Evolutionary conservation across 768 basidiomycete genomes (phyloP), one percentile per base, ranked within the genome.

Genomic region (Termitomyces eurrhizus): DNA sequence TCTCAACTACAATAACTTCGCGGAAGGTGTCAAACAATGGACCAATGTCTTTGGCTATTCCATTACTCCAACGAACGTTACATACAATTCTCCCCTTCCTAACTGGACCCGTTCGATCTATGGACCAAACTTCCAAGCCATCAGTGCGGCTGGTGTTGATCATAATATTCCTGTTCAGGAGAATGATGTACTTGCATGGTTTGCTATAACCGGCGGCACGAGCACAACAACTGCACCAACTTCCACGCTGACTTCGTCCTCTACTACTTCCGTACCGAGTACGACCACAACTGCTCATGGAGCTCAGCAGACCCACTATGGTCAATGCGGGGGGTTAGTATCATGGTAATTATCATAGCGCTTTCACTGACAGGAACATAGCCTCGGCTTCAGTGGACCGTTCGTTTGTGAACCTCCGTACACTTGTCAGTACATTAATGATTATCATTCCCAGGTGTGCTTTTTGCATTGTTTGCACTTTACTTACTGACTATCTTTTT

Each of bases 21-120:
- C 63, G 29, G 79, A 84, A 68, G 80, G 76, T 54, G 73, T 84
- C 66, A 81, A 82, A 66, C 75, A 84, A 65, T 84, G 83, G 83
- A 82, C 81, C 26, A 82, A 80, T 62, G 74, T 85, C 44, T 81
- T 83, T 62, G 78, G 78, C 4, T 74, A 77, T 64, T 74, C 72
- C 61, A 65, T 65, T 35, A 81, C 79, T 7, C 75, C 82, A 1
- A 68, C 71, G 5, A 68, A 73, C 11, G 76, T 72, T 45, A 69
- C 74, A 56, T 64, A 70, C 37, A 80, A 79, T 65, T 75, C 74
- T 21, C 82, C 81, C 16, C 61, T 73, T 14, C 67, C 73, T 21
- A 78, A 78, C 29, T 83, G 81, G 75, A 80, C 80, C 21, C 75
- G 75, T 56, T 71, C 77, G 2, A 76, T 74, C 16, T 84, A 79